Evolutionary conservation across 2,329 filamentous ascomycete genomes (phyloP), one percentile per base, ranked within the genome.

Genomic region (Zelopaecilomyces penicillatus): DNA sequence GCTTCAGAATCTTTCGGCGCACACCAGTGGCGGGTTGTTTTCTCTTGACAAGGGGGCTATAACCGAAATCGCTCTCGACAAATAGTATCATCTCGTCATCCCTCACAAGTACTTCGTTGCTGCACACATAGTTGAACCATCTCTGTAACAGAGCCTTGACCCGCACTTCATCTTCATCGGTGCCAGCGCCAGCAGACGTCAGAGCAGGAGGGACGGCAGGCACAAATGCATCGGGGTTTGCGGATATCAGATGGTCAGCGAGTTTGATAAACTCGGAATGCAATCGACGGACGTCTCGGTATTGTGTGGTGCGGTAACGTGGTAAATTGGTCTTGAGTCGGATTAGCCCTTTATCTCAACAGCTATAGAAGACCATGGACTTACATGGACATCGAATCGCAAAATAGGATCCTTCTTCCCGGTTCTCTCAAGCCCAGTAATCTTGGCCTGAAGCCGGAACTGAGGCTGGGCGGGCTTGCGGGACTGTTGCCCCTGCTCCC

Each of bases 81-180:
- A 98, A 98, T 48, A 97, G 82, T 5, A 96, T 81, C 81, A 97
- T 91, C 67, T 98, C 93, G 50, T 97, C 91, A 61, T 98, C 93
- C 50, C 85, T 81, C 73, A 95, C 95, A 6, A 98, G 77, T 1
- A 94, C 82, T 32, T 97, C 90, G 55, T 93, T 97, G 57, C 79
- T 80, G 68, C 93, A 95, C 19, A 98, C 85, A 47, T 87, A 86
- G 64, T 95, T 96, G 57, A 98, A 75, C 93, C 93, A 98, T 61
- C 89, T 77, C 67, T 98, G 93, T 70, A 98, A 78, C 6, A 87
- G 78, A 1, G 82, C 80, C 67, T 97, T 97, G 50, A 97, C 86
- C 10, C 93, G 80, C 26, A 74, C 73, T 65, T 98, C 93, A 57
- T 98, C 93, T 63, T 98, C 93, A 43, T 97, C 93, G 1, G 93